Conservation (phyloP, 495 filamentous ascomycete genomes). For the Aspergillus coremiiformis region DNA sequence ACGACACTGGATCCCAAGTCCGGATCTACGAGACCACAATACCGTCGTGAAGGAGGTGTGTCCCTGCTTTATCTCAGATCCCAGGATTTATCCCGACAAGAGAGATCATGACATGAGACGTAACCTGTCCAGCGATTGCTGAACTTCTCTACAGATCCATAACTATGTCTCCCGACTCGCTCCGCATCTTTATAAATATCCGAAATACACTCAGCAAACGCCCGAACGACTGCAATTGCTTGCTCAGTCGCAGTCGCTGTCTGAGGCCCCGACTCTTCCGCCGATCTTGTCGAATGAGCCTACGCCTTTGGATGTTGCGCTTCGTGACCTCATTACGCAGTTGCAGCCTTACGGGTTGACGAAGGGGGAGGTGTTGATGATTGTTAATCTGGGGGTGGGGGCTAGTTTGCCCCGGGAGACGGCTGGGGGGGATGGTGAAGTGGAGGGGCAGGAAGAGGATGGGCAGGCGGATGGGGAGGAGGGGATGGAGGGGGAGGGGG, state of each 20-base stretch:
- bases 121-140: no score
- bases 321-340: constrained; percentile 32
- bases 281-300: constrained; percentile 3
- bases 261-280: constrained; percentile 6
- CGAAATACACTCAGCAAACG: constrained; percentile 20
- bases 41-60: constrained; percentile 46
- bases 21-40: constrained; percentile 41
- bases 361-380: constrained; percentile 59
- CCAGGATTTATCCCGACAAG: neutral
- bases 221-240: constrained; percentile 24
- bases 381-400: constrained; percentile 50
- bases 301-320: constrained; percentile 32
- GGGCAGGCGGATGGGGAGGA: constrained; percentile 12
- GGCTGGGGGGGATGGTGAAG: constrained; percentile 9
- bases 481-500: constrained; percentile 18
- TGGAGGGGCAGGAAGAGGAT: constrained; percentile 8
- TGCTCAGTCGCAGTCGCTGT: constrained; percentile 20
- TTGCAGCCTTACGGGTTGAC: constrained; percentile 46
- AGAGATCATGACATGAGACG: neutral
- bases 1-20: constrained; percentile 37
- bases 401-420: constrained; percentile 4
- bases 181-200: constrained; percentile 32
- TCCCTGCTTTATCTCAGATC: neutral
- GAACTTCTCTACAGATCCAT: constrained; percentile 28
- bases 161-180: constrained; percentile 38